Evolutionary conservation across 1,284 basidiomycete genomes (phyloP), one percentile per base, ranked within the genome.

Genomic region (Papiliotrema laurentii): DNA sequence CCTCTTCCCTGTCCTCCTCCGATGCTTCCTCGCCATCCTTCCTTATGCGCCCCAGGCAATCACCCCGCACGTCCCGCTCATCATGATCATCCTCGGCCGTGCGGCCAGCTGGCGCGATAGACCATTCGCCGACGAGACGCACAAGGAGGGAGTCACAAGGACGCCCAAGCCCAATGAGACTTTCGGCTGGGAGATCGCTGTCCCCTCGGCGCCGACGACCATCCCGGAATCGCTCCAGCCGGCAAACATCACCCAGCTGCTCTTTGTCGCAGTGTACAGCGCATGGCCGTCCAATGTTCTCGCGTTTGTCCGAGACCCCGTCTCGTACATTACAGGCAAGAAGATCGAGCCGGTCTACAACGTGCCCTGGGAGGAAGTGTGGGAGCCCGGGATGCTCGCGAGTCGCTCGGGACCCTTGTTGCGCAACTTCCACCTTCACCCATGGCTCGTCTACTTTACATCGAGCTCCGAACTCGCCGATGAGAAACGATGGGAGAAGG

Each of bases 271-370:
- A 9, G 45, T 69, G 39, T 69, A 71, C 43, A 63, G 59, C 31
- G 66, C 61, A 2, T 71, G 69, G 69, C 69, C 69, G 2, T 71
- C 69, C 9, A 71, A 71, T 50, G 57, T 69, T n/a, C 56, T 70
- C 27, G 68, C 64, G 1, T 72, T 70, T 44, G 53, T 63, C 11
- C 61, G 68, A 47, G 63, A 71, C 50, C 66, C 65, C 1, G 58
- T 58, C 16, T 42, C 58, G 11, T 71, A 71, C 46, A 54, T 71
- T 25, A 49, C 39, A 2, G 53, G 54, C 31, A 68, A 69, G 42
- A 40, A 50, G 14, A 58, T 69, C 13, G 40, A 54, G 18, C 44
- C 63, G 7, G 39, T 68, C 4, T 72, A 72, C 50, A 54, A 54
- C 7, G 53, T 66, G 4, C 60, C 62, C 2, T 72, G 69, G 69